Base-by-base conservation (phyloP, 2,329 filamentous ascomycete genomes). In the Aspergillus neotritici region DNA sequence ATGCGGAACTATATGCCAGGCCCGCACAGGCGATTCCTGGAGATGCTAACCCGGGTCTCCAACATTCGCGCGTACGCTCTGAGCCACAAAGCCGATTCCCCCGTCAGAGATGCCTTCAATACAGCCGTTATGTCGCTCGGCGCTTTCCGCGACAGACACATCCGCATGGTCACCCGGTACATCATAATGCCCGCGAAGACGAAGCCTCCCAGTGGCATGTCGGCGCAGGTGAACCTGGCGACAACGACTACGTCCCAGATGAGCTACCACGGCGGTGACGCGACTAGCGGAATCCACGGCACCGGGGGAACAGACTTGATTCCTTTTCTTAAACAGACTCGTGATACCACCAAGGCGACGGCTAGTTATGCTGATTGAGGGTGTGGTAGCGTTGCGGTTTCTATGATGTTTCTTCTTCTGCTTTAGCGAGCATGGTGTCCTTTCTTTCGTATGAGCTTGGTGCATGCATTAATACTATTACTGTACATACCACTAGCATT, bases 1-100 rank as follows among this genome's bases (percentile, higher is more conserved):
- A 77, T 78, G 73, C 66, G 74, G 7, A 62, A 66, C 9, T 78
- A 78, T 49, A 78, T 78, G 75, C 75, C 75, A 3, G 71, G 71
- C 0, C 66, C 70, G 4, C 75, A 78, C 47, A 66, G 70, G 13
- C 61, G 68, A n/a, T 77, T 78, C 50, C 55, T 78, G 5, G 63
- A 72, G 21, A 64, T 71, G 10, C 56, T 78, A n/a, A 60, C 65
- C 17, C 55, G 59, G 3, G 64, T 68, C 11, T 64, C 71, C 6
- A 74, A 74, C 34, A 64, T 78, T 21, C 71, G 73, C 4, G 40
- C 58, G 5, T 76, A 71, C 37, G 68, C 71, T 2, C 56, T 68
- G 37, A 59, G 48, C 47, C 59, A 57, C 38, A 54, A 54, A 12
- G 60, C 58, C 2, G 57, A 68, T 8, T 46, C 50, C 1, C 52